phyloP scores from a whole-genome alignment of 768 basidiomycete species.

The Auriscalpium microsporum region DNA sequence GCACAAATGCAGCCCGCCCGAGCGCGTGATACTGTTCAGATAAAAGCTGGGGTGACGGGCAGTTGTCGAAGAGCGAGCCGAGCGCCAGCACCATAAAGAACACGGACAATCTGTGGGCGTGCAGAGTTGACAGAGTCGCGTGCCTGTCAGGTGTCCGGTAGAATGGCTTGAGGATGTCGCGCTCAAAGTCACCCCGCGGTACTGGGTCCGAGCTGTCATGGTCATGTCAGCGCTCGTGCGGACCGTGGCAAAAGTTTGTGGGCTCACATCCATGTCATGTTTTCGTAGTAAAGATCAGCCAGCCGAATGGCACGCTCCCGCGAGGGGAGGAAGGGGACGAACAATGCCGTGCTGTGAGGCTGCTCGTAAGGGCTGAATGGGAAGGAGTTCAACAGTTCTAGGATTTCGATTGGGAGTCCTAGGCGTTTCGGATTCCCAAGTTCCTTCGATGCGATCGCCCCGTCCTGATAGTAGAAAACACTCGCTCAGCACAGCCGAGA shows the following conservation, averaged over 20 bases:
- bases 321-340: neutral
- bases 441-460: too few relatives aligned
- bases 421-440: slow-evolving; percentile 19
- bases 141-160: slow-evolving; percentile 27
- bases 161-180: slow-evolving; percentile 33
- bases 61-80: slow-evolving; percentile 35
- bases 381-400: slow-evolving; percentile 39
- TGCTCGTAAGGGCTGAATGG: slow-evolving; percentile 39
- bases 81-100: slow-evolving; percentile 45
- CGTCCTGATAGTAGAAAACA: too few relatives aligned
- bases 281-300: slow-evolving; percentile 34
- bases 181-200: slow-evolving; percentile 32
- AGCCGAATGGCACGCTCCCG: slow-evolving; percentile 31
- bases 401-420: slow-evolving; percentile 34
- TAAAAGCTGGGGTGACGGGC: too few relatives aligned
- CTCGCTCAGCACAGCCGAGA: too few relatives aligned
- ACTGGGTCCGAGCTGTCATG: slow-evolving; percentile 39
- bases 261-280: slow-evolving; percentile 43
- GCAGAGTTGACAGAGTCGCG: slow-evolving; percentile 26
- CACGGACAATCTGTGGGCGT: slow-evolving; percentile 41
- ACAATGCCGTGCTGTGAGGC: slow-evolving; percentile 26
- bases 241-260: neutral
- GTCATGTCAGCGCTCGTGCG: neutral
- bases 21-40: slow-evolving; percentile 37
- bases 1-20: slow-evolving; percentile 37